phyloP scores from a whole-genome alignment of 176 grass and related monocot species.

The Calamus simplicifolius region DNA sequence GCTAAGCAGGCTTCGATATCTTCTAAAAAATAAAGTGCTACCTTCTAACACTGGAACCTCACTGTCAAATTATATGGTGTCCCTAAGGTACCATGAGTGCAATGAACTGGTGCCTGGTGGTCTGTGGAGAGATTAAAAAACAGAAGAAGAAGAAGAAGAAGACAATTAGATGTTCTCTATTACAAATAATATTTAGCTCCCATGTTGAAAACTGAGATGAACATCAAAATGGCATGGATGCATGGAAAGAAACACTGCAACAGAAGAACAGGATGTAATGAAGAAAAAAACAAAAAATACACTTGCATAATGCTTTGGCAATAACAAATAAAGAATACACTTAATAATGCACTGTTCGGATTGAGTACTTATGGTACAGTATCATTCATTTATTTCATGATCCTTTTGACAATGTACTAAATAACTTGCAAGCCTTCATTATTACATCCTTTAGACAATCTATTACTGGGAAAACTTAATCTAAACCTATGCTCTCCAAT shows the following conservation, averaged over 20 bases:
- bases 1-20: too few relatives aligned
- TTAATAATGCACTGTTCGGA: constrained; percentile 31
- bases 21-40: too few relatives aligned
- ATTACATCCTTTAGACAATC: constrained; percentile 26
- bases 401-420: constrained; percentile 17
- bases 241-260: constrained; percentile 1
- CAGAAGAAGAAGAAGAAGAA: too few relatives aligned
- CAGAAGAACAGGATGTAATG: constrained; percentile 4
- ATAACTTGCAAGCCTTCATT: constrained; percentile 24
- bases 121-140: too few relatives aligned
- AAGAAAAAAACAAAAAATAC: constrained; percentile 18
- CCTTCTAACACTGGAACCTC: too few relatives aligned
- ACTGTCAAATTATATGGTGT: too few relatives aligned
- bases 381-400: constrained; percentile 38
- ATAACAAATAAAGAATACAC: constrained; percentile 40
- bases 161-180: too few relatives aligned
- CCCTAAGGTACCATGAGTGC: too few relatives aligned
- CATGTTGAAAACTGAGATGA: background rate
- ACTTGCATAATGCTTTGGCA: constrained; percentile 33
- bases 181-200: too few relatives aligned
- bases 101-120: too few relatives aligned
- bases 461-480: constrained; percentile 42
- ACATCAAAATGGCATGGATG: background rate
- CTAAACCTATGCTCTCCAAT: constrained; percentile 23
- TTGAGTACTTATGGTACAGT: constrained; percentile 46